These are phyloP conservation scores for Carex parvula DNA, from an alignment of 176 grass and related monocot genomes.

Conservation along the genomic window DNA sequence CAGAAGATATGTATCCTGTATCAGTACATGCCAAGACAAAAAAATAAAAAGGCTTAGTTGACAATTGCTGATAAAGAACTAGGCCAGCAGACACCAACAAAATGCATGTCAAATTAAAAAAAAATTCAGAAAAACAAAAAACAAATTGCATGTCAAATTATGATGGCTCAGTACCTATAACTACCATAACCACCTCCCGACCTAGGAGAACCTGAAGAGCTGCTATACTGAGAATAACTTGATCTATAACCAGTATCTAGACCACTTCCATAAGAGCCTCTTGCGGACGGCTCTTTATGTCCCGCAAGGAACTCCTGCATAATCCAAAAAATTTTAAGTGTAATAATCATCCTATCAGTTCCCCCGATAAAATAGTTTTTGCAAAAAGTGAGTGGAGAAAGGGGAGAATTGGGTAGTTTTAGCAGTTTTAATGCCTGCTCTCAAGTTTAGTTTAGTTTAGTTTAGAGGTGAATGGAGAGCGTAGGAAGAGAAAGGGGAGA, in stretches of 20 bases:
- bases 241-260: constrained; percentile 66
- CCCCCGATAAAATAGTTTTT: background rate
- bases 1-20: background rate
- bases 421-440: background rate
- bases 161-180: constrained; percentile 51
- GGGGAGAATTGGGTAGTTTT: background rate
- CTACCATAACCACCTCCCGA: constrained; percentile 58
- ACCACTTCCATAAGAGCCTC: constrained; percentile 45
- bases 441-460: background rate
- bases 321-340: constrained; percentile 3
- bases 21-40: background rate
- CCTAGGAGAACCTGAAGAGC: constrained; percentile 51
- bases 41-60: background rate
- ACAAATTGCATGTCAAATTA: background rate
- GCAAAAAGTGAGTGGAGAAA: too few relatives aligned
- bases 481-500: background rate
- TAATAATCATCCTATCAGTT: background rate
- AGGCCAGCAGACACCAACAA: background rate
- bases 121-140: too few relatives aligned
- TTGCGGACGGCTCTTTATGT: constrained; percentile 63
- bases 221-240: constrained; percentile 66
- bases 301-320: constrained; percentile 71
- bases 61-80: background rate
- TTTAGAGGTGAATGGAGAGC: too few relatives aligned
- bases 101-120: background rate